These are phyloP conservation scores for Populus pruinosa DNA, from an alignment of 345 rosid species.

Conservation along the genomic window DNA sequence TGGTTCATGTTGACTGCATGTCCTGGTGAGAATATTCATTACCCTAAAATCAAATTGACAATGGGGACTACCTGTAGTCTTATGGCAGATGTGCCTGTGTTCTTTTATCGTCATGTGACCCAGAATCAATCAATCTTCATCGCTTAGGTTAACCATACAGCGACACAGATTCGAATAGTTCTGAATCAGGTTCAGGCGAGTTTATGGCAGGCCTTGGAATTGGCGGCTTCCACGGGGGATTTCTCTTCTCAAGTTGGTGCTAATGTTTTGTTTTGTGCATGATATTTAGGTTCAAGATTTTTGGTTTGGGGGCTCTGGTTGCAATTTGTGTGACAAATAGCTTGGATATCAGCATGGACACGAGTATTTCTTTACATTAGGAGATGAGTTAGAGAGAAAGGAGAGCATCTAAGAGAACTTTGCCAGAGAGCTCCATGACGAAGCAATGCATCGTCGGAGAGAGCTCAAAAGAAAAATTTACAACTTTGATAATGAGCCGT, in stretches of 20 bases:
- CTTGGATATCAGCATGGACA: neutral
- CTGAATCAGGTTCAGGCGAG: too few relatives aligned
- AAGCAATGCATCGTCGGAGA: too few relatives aligned
- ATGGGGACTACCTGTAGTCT: neutral
- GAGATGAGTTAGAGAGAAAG: neutral
- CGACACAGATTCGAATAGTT: neutral
- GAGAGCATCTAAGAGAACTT: neutral
- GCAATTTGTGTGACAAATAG: neutral
- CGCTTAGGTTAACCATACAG: neutral
- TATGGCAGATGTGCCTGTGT: neutral
- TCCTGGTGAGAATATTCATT: neutral
- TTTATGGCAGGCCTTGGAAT: too few relatives aligned
- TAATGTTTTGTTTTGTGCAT: too few relatives aligned
- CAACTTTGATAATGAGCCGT: neutral
- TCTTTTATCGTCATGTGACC: neutral
- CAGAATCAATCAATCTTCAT: neutral
- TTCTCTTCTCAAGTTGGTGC: too few relatives aligned
- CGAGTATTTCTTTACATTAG: too few relatives aligned
- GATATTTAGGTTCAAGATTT: too few relatives aligned
- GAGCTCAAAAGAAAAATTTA: too few relatives aligned
- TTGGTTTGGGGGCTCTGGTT: neutral
- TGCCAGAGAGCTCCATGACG: neutral
- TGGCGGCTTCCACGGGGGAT: too few relatives aligned
- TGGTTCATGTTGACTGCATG: neutral
- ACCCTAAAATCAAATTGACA: neutral